Conservation (phyloP, 139 green algal species). For the Micractinium sp. region DNA sequence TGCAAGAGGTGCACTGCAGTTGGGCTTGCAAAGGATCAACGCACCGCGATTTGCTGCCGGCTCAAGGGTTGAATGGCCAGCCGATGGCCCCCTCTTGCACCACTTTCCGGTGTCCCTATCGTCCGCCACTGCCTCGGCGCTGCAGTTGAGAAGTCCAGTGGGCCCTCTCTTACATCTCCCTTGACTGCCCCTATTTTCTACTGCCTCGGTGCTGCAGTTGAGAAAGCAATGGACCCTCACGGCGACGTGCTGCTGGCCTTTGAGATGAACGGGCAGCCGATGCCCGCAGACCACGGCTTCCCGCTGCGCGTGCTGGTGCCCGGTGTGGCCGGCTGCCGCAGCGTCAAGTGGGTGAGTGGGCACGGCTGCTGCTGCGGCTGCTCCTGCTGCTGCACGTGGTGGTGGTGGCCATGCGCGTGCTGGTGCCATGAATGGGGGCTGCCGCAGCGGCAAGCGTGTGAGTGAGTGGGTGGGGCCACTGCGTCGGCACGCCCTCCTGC, state of each 20-base stretch:
- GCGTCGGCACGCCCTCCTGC: too few relatives aligned
- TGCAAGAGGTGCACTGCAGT: too few relatives aligned
- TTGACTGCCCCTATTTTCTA: not conserved
- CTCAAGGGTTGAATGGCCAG: too few relatives aligned
- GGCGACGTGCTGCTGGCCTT: slow-evolving; percentile 90
- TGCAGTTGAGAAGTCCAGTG: too few relatives aligned
- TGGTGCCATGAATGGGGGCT: not conserved
- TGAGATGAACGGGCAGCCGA: slow-evolving; percentile 91
- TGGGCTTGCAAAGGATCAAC: too few relatives aligned
- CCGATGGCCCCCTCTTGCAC: too few relatives aligned
- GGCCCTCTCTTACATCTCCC: too few relatives aligned
- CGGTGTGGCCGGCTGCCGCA: slow-evolving; percentile 75
- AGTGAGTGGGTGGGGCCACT: too few relatives aligned
- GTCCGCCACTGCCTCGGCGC: too few relatives aligned
- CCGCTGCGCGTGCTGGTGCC: slow-evolving; percentile 83
- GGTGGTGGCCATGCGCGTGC: not conserved
- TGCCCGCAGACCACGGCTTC: slow-evolving; percentile 82
- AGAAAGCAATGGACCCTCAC: slow-evolving; percentile 61
- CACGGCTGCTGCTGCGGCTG: not conserved
- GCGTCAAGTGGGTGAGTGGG: slow-evolving; percentile 84
- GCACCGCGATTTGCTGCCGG: too few relatives aligned
- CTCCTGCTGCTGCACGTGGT: not conserved
- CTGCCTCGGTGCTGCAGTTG: not conserved
- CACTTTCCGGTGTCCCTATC: too few relatives aligned
- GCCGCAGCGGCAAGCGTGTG: not conserved